Conservation (phyloP, 805 yeast species). For the Ogataea wickerhamii region DNA sequence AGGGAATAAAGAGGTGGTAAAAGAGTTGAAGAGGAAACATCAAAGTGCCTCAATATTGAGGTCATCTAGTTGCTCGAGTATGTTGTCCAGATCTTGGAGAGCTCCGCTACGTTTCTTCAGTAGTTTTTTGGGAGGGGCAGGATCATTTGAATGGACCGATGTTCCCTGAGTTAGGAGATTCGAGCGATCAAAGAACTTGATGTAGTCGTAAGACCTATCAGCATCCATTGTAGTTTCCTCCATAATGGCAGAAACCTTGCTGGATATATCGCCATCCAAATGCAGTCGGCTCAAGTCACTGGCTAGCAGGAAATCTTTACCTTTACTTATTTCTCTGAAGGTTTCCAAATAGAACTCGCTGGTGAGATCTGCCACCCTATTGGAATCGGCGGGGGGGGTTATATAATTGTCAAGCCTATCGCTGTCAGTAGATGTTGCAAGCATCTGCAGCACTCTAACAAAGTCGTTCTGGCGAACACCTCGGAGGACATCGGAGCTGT, state of each 20-base stretch:
- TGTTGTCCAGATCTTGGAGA: constrained; percentile 8
- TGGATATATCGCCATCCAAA: constrained; percentile 16
- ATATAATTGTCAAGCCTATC: background rate
- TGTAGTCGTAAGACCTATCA: constrained; percentile 13
- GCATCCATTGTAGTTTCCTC: constrained; percentile 8
- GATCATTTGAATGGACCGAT: background rate
- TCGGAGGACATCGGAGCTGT: constrained; percentile 20
- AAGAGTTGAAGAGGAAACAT: background rate
- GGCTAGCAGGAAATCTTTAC: constrained; percentile 36
- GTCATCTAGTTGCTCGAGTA: constrained; percentile 12
- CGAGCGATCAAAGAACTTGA: constrained; percentile 14
- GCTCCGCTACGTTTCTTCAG: background rate
- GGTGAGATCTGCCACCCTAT: constrained; percentile 36
- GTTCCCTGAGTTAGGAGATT: background rate
- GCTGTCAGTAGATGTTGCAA: constrained; percentile 17
- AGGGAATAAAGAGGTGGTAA: no score
- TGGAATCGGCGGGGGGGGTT: constrained; percentile 29
- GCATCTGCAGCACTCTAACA: constrained; percentile 20
- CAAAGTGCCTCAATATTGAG: constrained; percentile 5
- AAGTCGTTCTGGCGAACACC: constrained; percentile 30
- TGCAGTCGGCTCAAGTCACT: constrained; percentile 36
- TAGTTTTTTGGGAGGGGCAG: background rate
- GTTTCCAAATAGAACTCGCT: constrained; percentile 38
- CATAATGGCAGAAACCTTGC: constrained; percentile 12
- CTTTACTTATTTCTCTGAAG: constrained; percentile 38